Evolutionary conservation across 345 rosid species (phyloP).

Genomic region (Brassica rapa): DNA sequence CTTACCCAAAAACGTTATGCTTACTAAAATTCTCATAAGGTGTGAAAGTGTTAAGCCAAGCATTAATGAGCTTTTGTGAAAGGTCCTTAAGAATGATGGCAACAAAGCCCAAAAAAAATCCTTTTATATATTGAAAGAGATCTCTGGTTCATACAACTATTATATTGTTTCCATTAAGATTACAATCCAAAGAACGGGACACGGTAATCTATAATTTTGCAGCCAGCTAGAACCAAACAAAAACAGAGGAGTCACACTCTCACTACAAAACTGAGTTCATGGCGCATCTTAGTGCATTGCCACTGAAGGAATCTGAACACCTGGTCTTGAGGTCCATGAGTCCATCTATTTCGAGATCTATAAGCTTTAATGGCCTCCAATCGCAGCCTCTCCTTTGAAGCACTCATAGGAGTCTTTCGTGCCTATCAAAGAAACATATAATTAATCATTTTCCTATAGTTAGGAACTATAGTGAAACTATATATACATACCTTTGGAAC

Average conservation of each 20-base stretch:
- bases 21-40: neutral
- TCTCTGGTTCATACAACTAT: neutral
- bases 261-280: constrained; percentile 27
- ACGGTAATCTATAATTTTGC: neutral
- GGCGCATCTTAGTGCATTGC: constrained; percentile 19
- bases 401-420: constrained; percentile 48
- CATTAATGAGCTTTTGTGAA: neutral
- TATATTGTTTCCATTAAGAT: neutral
- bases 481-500: constrained; percentile 62
- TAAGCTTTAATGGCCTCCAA: constrained; percentile 78
- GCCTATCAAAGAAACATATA: constrained; percentile 47
- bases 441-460: neutral
- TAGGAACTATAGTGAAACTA: neutral
- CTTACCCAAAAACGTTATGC: neutral
- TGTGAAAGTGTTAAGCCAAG: constrained; percentile 12
- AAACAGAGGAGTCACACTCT: neutral
- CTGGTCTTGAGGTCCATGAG: constrained; percentile 58
- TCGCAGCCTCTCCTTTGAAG: constrained; percentile 71
- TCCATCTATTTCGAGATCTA: constrained; percentile 66
- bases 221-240: constrained; percentile 14
- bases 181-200: neutral
- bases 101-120: neutral
- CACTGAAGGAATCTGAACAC: constrained; percentile 52
- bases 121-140: constrained; percentile 6
- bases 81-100: neutral